phyloP scores from a whole-genome alignment of 2,329 filamentous ascomycete genomes.

The Sporothrix pallida region DNA sequence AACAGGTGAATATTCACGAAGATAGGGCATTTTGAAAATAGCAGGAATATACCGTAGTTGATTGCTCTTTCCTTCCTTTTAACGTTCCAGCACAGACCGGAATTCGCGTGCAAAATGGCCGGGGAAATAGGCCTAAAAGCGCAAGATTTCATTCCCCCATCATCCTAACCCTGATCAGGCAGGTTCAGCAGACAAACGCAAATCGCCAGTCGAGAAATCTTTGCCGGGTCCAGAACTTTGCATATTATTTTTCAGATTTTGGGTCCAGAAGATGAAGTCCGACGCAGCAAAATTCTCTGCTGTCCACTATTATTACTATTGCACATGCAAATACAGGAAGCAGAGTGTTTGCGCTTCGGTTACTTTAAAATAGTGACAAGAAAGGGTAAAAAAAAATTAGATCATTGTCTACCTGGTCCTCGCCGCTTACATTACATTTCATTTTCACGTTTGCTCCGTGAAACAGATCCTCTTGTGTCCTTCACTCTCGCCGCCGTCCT shows the following conservation, averaged over 20 bases:
- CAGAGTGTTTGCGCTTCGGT: not conserved
- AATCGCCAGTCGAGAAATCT: too few relatives aligned
- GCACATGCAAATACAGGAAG: constrained; percentile 21
- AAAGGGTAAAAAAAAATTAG: not conserved
- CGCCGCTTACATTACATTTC: constrained; percentile 10
- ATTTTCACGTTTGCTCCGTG: not conserved
- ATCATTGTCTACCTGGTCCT: not conserved
- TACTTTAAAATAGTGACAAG: not conserved
- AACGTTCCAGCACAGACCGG: not conserved
- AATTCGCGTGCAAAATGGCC: constrained; percentile 17
- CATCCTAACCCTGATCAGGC: not conserved
- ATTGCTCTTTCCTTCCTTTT: not conserved
- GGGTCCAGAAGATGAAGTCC: not conserved
- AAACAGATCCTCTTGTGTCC: not conserved
- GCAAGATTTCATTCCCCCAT: not conserved
- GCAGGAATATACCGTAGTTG: too few relatives aligned
- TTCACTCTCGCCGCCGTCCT: not conserved
- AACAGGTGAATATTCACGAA: not conserved
- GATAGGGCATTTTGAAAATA: not conserved
- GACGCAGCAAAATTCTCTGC: not conserved
- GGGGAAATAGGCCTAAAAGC: not conserved
- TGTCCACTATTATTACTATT: not conserved
- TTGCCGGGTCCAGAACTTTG: not conserved
- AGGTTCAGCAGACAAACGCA: not conserved
- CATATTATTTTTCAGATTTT: too few relatives aligned